Evolutionary conservation across 1,284 basidiomycete species (phyloP).

Genomic region (Xanthoconium separans): DNA sequence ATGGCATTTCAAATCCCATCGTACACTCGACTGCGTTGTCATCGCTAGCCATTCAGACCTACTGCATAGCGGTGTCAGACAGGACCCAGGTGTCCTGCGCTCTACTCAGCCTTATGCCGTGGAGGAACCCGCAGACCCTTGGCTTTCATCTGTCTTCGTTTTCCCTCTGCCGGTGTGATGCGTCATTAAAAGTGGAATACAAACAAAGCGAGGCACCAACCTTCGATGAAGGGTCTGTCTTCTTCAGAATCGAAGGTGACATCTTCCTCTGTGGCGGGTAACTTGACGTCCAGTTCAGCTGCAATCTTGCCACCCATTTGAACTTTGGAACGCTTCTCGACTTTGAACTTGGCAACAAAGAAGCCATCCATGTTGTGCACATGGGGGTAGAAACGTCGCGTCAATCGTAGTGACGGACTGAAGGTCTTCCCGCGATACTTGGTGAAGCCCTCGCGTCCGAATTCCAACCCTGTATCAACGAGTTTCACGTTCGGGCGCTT

Average conservation of each 20-base stretch:
- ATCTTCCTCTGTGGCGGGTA: slow-evolving; percentile 29
- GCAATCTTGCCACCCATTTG: slow-evolving; percentile 39
- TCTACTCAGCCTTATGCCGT: slow-evolving; percentile 30
- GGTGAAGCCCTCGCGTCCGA: slow-evolving; percentile 92
- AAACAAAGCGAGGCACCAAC: slow-evolving; percentile 41
- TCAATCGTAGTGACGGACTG: slow-evolving; percentile 76
- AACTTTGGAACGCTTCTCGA: slow-evolving; percentile 72
- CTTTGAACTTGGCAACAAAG: slow-evolving; percentile 97
- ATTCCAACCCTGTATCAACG: slow-evolving; percentile 90
- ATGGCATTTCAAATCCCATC: slow-evolving; percentile 3
- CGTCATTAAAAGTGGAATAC: slow-evolving; percentile 5
- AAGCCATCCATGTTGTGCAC: slow-evolving; percentile 98
- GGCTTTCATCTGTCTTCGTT: slow-evolving; percentile 69
- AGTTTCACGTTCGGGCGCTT: slow-evolving; percentile 96
- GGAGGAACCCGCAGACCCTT: slow-evolving; percentile 68
- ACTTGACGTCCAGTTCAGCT: slow-evolving; percentile 18
- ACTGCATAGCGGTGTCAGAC: background rate
- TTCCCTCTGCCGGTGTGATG: slow-evolving; percentile 49
- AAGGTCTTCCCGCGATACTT: slow-evolving; percentile 90
- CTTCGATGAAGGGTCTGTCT: slow-evolving; percentile 66
- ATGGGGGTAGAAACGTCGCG: slow-evolving; percentile 89
- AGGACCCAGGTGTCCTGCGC: background rate
- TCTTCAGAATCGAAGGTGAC: slow-evolving; percentile 67
- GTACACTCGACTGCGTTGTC: background rate
- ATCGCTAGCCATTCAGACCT: background rate